A percentile compares a stretch with the other conserved stretches of the same genome.
Conservation (phyloP, 1,284 basidiomycete species). For the Mycena sp. region DNA sequence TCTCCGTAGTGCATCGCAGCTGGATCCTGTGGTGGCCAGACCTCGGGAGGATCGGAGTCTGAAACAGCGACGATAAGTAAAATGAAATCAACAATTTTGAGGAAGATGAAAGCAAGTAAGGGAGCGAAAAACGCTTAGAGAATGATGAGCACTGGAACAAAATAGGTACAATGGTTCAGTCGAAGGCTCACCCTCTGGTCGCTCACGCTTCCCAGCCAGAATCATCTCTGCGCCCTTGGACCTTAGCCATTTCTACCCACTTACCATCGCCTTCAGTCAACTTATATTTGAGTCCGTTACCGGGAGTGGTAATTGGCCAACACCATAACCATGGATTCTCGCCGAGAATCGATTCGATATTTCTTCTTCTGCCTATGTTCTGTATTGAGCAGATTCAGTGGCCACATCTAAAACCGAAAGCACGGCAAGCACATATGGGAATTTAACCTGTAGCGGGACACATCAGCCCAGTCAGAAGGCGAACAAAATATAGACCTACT, state of each 20-base stretch:
- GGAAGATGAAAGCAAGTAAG: conserved; percentile 41
- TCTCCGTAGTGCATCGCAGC: conserved; percentile 45
- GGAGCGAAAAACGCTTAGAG: conserved; percentile 46
- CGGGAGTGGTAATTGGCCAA: conserved; percentile 72
- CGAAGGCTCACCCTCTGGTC: conserved; percentile 20
- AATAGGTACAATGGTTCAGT: neutral
- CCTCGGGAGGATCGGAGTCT: conserved; percentile 32
- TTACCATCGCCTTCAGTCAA: conserved; percentile 80
- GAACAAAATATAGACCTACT: conserved; percentile 49
- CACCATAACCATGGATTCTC: conserved; percentile 83
- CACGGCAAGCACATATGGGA: conserved; percentile 78
- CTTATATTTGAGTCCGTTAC: conserved; percentile 83
- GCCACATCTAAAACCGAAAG: conserved; percentile 2
- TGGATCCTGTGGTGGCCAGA: conserved; percentile 72
- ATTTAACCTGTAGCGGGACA: conserved; percentile 70
- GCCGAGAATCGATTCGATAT: conserved; percentile 84
- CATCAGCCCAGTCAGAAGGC: neutral
- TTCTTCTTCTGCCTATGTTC: conserved; percentile 81
- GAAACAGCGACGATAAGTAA: conserved; percentile 4
- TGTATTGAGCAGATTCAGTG: conserved; percentile 49
- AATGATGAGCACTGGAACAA: conserved; percentile 9
- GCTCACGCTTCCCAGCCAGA: conserved; percentile 55
- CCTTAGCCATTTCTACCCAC: conserved; percentile 65
- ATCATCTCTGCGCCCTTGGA: conserved; percentile 2
- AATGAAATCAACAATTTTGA: neutral